A percentile compares a stretch with the other conserved stretches of the same genome.
Evolutionary conservation across 305 asterid genomes (phyloP).

Genomic region (Fraxinus floribunda): DNA sequence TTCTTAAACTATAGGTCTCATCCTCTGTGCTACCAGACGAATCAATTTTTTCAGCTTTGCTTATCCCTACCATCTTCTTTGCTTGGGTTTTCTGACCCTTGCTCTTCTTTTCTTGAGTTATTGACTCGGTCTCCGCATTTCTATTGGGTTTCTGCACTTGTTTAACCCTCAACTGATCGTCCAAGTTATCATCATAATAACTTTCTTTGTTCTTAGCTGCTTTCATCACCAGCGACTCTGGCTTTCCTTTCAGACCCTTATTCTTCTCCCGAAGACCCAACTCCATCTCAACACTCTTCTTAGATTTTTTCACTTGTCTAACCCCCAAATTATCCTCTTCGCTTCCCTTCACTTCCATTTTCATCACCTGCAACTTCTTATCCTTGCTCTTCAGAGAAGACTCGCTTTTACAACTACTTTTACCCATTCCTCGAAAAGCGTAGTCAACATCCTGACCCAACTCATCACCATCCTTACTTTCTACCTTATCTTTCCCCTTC

Average conservation of each 20-base stretch:
- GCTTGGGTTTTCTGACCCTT: conserved; percentile 3
- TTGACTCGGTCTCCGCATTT: neutral
- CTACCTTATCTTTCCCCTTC: conserved; percentile 4
- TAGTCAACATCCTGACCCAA: conserved; percentile 6
- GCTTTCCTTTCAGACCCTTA: neutral
- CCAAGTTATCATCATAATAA: neutral
- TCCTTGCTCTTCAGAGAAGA: conserved; percentile 2
- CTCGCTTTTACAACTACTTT: neutral
- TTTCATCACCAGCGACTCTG: neutral
- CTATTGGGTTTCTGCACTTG: neutral
- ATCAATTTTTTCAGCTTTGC: conserved; percentile 15
- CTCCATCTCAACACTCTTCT: neutral
- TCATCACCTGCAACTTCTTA: conserved; percentile 13
- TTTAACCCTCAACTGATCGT: neutral
- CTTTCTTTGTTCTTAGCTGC: neutral
- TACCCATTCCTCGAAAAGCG: neutral
- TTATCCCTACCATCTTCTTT: conserved; percentile 14
- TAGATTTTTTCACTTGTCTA: neutral
- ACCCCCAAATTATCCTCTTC: conserved; percentile 8
- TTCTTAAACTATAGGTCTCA: neutral
- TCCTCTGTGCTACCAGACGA: neutral
- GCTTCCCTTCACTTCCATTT: neutral
- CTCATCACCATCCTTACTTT: neutral
- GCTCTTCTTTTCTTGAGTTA: conserved; percentile 10
- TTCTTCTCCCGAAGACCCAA: neutral